phyloP scores from a whole-genome alignment of 805 yeast genomes.

The Barnettozyma vustinii region DNA sequence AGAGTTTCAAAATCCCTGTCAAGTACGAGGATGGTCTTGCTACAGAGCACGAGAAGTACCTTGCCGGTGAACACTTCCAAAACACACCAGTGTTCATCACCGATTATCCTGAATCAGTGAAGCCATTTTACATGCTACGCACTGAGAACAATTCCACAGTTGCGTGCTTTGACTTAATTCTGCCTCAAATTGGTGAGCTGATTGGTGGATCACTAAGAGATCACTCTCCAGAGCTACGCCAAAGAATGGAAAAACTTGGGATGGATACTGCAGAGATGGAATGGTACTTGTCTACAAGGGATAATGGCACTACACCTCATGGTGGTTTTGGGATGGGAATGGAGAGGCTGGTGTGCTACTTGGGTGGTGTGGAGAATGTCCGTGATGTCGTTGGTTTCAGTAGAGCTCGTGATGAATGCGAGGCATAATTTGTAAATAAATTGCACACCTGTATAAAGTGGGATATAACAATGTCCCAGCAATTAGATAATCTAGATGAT shows the following conservation, averaged over 20 bases:
- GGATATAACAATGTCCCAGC: neutral
- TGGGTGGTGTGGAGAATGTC: constrained; percentile 71
- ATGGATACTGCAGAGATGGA: constrained; percentile 54
- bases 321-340: constrained; percentile 98
- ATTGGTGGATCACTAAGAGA: constrained; percentile 95
- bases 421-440: neutral
- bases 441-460: neutral
- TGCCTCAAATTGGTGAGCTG: constrained; percentile 91
- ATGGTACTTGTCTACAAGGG: constrained; percentile 78
- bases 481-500: neutral
- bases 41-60: constrained; percentile 88
- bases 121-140: constrained; percentile 89
- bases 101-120: constrained; percentile 71
- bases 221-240: constrained; percentile 46
- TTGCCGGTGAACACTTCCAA: constrained; percentile 62
- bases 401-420: constrained; percentile 53
- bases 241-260: constrained; percentile 44
- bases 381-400: constrained; percentile 88
- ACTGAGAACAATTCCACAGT: constrained; percentile 53
- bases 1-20: constrained; percentile 40
- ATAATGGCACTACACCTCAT: constrained; percentile 81
- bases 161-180: constrained; percentile 82
- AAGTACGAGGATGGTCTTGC: constrained; percentile 69
- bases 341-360: constrained; percentile 73
- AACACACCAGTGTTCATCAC: constrained; percentile 79